A percentile compares a stretch with the other conserved stretches of the same genome.
phyloP scores from a whole-genome alignment of 208 protist genomes.

The Balamuthia mandrillaris region DNA sequence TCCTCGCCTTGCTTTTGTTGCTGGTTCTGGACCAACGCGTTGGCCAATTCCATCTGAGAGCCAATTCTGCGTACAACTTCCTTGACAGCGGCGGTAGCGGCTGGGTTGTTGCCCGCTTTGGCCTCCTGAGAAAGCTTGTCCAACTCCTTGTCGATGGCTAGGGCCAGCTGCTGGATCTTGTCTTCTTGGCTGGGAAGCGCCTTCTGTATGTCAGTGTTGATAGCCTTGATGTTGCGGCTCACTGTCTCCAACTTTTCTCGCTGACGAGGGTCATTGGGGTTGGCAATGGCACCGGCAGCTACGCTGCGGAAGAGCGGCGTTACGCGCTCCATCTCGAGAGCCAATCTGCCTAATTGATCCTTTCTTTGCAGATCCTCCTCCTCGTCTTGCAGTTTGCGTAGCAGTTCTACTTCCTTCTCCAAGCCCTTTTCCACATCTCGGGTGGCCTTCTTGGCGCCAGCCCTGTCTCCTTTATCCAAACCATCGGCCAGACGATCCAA shows the following conservation, averaged over 20 bases:
- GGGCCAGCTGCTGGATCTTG: background rate
- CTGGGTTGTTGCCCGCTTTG: background rate
- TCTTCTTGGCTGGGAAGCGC: background rate
- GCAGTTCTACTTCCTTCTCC: conserved; percentile 11
- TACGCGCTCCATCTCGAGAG: background rate
- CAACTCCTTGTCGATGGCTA: background rate
- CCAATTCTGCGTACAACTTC: background rate
- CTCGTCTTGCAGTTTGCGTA: background rate
- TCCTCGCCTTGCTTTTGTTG: too few relatives aligned
- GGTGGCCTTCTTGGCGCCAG: background rate
- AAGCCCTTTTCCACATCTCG: background rate
- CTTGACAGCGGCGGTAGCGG: background rate
- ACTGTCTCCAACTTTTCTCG: background rate
- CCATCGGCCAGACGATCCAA: background rate
- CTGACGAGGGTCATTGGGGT: background rate
- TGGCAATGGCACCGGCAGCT: background rate
- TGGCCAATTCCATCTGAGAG: background rate
- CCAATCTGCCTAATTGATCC: background rate
- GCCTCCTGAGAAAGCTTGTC: background rate
- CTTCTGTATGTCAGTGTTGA: too few relatives aligned
- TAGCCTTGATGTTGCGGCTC: background rate
- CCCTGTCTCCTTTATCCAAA: background rate
- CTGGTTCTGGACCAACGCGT: too few relatives aligned
- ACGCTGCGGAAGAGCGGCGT: background rate
- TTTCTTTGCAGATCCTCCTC: background rate